Evolutionary conservation across 441 rosid genomes (phyloP).

Genomic region (Gossypium gossypioides): DNA sequence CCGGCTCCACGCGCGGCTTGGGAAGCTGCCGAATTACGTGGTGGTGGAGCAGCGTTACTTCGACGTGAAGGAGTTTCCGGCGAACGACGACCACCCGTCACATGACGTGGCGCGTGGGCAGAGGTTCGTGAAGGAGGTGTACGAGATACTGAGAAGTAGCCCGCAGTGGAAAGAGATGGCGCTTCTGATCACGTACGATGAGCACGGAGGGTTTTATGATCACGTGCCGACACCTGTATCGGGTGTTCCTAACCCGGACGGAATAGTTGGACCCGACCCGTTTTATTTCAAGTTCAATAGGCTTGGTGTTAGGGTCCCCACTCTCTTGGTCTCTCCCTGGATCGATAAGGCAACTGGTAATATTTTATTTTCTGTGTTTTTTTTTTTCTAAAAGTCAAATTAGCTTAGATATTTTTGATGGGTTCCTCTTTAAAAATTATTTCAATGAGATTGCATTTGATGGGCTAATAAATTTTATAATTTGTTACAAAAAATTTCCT

Average conservation of each 20-base stretch:
- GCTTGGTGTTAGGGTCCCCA: slow-evolving; percentile 83
- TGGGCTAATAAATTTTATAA: neutral
- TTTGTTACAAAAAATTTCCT: neutral
- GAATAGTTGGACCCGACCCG: slow-evolving; percentile 79
- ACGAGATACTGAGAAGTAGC: slow-evolving; percentile 68
- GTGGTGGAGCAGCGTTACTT: slow-evolving; percentile 85
- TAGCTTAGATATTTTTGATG: neutral
- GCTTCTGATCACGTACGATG: slow-evolving; percentile 74
- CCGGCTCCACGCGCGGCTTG: slow-evolving; percentile 54
- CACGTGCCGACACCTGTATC: slow-evolving; percentile 79
- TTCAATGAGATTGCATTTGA: too few species aligned
- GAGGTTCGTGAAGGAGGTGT: slow-evolving; percentile 81
- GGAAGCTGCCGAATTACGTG: slow-evolving; percentile 68
- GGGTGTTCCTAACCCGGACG: slow-evolving; percentile 80
- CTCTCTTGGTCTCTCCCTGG: slow-evolving; percentile 76
- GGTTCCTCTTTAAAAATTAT: too few species aligned
- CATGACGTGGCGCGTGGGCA: slow-evolving; percentile 83
- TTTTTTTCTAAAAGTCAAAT: neutral
- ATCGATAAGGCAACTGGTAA: slow-evolving; percentile 81
- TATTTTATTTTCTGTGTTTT: neutral
- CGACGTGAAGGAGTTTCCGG: slow-evolving; percentile 50
- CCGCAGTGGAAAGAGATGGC: slow-evolving; percentile 98
- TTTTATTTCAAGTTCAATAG: slow-evolving; percentile 73
- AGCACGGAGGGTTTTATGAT: slow-evolving; percentile 87
- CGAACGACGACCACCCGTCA: slow-evolving; percentile 91